phyloP scores from a whole-genome alignment of 75 land plant species.

The Isoetes taiwanensis region DNA sequence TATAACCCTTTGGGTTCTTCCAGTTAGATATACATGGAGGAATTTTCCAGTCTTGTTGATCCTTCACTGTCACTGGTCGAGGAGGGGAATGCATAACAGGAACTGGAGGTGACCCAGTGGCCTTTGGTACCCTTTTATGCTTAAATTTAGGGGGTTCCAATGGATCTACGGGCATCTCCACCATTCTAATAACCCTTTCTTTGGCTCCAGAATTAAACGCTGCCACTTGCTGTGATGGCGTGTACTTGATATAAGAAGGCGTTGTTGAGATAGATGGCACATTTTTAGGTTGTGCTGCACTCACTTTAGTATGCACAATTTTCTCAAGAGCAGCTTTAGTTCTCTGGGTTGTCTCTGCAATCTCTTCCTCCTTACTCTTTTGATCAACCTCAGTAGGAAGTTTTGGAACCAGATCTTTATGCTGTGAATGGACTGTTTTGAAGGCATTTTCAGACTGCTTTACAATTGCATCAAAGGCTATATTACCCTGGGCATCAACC shows the following conservation, averaged over 20 bases:
- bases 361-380: constrained; percentile 24
- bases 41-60: constrained; percentile 97
- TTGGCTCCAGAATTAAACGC: constrained; percentile 93
- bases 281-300: constrained; percentile 94
- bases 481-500: constrained; percentile 24
- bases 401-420: constrained; percentile 75
- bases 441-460: constrained; percentile 76
- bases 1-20: constrained; percentile 96
- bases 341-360: constrained; percentile 51
- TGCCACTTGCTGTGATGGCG: constrained; percentile 77
- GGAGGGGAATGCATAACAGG: constrained; percentile 94
- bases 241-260: constrained; percentile 69
- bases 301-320: constrained; percentile 68
- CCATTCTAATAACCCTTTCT: constrained; percentile 85
- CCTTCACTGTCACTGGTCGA: constrained; percentile 86
- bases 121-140: constrained; percentile 90
- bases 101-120: constrained; percentile 89
- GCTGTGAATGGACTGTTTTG: constrained; percentile 79
- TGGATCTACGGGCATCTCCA: constrained; percentile 90
- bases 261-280: constrained; percentile 46
- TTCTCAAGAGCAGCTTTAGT: constrained; percentile 85
- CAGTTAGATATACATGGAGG: constrained; percentile 98
- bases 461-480: constrained; percentile 82
- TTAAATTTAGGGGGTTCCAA: constrained; percentile 97
- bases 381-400: constrained; percentile 23